These are phyloP conservation scores for Clohesyomyces aquaticus DNA, from an alignment of 495 filamentous ascomycete genomes.

Conservation along the genomic window DNA sequence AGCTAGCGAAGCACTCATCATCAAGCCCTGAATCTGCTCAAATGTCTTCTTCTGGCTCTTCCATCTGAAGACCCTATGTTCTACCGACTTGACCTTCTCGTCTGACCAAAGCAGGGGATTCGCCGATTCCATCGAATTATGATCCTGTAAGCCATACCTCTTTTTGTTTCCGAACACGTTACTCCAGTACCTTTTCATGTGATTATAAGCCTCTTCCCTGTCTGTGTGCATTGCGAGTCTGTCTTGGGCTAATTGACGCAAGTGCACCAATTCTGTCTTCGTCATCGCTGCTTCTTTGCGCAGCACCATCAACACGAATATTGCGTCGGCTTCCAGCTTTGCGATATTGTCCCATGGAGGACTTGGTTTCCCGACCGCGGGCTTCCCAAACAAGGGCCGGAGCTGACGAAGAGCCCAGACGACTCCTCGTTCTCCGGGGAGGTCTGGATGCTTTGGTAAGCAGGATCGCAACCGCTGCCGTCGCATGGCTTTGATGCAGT, in stretches of 20 bases:
- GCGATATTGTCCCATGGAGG: slow-evolving; percentile 6
- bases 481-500: slow-evolving; percentile 21
- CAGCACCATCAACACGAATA: background rate
- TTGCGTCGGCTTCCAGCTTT: slow-evolving; percentile 12
- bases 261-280: background rate
- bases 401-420: slow-evolving; percentile 15
- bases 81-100: background rate
- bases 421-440: background rate
- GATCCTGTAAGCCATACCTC: background rate
- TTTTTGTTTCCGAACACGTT: background rate
- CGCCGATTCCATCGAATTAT: background rate
- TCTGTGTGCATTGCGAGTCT: slow-evolving; percentile 2
- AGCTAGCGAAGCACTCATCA: slow-evolving; percentile 10
- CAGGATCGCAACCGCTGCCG: slow-evolving; percentile 1
- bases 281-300: slow-evolving; percentile 17
- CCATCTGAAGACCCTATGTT: slow-evolving; percentile 17
- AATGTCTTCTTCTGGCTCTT: slow-evolving; percentile 12
- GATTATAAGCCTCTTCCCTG: background rate
- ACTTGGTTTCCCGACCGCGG: background rate
- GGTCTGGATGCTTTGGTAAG: slow-evolving; percentile 3
- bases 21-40: slow-evolving; percentile 8
- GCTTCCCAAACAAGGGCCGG: slow-evolving; percentile 16
- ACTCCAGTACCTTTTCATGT: slow-evolving; percentile 1
- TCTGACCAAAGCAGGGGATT: slow-evolving; percentile 22
- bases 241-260: slow-evolving; percentile 9